Evolutionary conservation across 75 land plant genomes (phyloP).

Genomic region (Picea glauca): DNA sequence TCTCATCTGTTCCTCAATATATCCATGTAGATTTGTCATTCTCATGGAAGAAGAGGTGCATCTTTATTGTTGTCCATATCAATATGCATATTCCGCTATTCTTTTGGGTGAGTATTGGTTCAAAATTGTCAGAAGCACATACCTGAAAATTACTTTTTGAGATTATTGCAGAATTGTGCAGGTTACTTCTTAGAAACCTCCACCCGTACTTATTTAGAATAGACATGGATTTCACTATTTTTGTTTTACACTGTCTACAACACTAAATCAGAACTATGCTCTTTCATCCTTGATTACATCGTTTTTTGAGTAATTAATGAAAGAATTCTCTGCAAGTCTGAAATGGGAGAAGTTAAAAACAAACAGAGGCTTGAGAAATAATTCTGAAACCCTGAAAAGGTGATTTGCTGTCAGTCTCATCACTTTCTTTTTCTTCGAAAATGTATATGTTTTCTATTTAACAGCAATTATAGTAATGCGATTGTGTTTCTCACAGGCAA

Average conservation of each 20-base stretch:
- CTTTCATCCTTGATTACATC: background rate
- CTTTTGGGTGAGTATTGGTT: background rate
- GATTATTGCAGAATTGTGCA: background rate
- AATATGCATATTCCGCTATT: background rate
- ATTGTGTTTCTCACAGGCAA: constrained; percentile 52
- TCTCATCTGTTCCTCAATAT: background rate
- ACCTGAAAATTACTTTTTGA: background rate
- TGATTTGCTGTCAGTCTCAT: background rate
- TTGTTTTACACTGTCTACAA: background rate
- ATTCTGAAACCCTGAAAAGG: too few relatives aligned
- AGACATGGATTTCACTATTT: background rate
- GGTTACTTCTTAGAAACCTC: background rate
- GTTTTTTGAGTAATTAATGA: background rate
- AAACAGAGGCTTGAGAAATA: background rate
- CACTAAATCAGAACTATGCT: background rate
- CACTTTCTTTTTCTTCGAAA: background rate
- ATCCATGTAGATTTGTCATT: background rate
- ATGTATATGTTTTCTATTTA: background rate
- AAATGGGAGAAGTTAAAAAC: background rate
- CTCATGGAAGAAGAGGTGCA: background rate
- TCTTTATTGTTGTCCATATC: background rate
- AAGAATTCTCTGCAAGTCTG: background rate
- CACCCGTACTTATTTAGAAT: background rate
- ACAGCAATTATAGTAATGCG: background rate
- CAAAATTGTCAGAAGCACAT: background rate